Percentiles rank a stretch among this genome's conserved stretches.
These are phyloP conservation scores for Murraya koenigii DNA, from an alignment of 345 rosid species.

Conservation along the genomic window DNA sequence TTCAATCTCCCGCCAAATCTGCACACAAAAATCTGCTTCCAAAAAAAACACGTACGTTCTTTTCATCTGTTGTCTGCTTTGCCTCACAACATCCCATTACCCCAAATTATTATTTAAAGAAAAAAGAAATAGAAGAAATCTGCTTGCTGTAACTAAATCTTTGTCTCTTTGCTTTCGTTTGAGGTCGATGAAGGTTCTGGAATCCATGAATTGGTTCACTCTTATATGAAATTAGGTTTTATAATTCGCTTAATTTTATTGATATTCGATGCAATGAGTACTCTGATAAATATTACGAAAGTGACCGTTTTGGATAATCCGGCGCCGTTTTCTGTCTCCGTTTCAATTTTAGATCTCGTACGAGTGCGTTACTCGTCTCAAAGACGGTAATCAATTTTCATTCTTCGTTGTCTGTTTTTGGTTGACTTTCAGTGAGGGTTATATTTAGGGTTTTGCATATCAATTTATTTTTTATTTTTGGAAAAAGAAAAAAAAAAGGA, in stretches of 20 bases:
- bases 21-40: too few relatives aligned
- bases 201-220: slow-evolving; percentile 1
- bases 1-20: slow-evolving; percentile 6
- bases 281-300: slow-evolving; percentile 82
- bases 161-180: not conserved
- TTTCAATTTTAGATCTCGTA: slow-evolving; percentile 96
- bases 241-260: not conserved
- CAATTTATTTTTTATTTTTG: too few relatives aligned
- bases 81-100: not conserved
- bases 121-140: not conserved
- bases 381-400: slow-evolving; percentile 55
- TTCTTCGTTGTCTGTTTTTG: not conserved
- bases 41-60: too few relatives aligned
- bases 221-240: not conserved
- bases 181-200: slow-evolving; percentile 14
- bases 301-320: slow-evolving; percentile 84
- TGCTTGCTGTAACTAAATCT: not conserved
- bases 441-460: not conserved
- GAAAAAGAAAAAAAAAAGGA: too few relatives aligned
- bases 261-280: slow-evolving; percentile 52
- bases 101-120: not conserved
- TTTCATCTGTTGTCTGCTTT: slow-evolving; percentile 1
- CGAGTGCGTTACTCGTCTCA: slow-evolving; percentile 85
- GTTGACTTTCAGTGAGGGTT: not conserved
- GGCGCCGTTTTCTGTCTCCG: slow-evolving; percentile 71